Evolutionary conservation across 805 yeast species (phyloP), one percentile per base, ranked within the genome.

Genomic region (Sporopachydermia quercuum): DNA sequence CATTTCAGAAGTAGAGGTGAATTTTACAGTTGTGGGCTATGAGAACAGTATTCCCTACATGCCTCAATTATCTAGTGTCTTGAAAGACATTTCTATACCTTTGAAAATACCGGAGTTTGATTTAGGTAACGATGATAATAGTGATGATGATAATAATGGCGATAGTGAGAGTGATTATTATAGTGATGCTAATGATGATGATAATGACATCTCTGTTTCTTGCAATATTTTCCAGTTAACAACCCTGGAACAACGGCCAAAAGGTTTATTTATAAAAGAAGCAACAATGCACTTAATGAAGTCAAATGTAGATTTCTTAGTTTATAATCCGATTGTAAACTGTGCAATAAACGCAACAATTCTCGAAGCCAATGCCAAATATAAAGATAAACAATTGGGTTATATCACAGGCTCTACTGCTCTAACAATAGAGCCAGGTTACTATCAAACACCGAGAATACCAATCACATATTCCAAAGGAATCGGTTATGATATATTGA

Each of bases 401-500:
- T 36, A 36, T 18, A 15, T 36, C 14, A 13, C 14, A 16, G 13
- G 18, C 17, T 5, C 34, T 14, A 6, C 19, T 5, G n/a, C n/a
- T 11, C 17, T 36, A 14, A 18, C 6, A 6, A 16, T 36, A 11
- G n/a, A 6, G 33, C 38, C 38, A 13, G 38, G 38, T 11, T 6
- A 5, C 5, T 19, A 36, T 14, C 8, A 36, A 16, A 14, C 38
- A 5, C 38, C 38, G n/a, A 16, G 19, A 14, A 5, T 36, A 11
- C 19, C 38, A 36, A 36, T 36, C 11, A 14, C 34, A 5, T 36
- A 36, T 36, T 14, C 38, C 14, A 11, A 16, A n/a, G 38, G 38
- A 11, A 14, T 36, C n/a, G 18, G 18, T n/a, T 16, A 8, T 6
- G 38, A 36, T 18, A 16, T 36, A 14, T 14, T 36, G n/a, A 6